A percentile compares a stretch with the other conserved stretches of the same genome.
Conservation (phyloP, 1,139 yeast species). For the Pichia sp. region DNA sequence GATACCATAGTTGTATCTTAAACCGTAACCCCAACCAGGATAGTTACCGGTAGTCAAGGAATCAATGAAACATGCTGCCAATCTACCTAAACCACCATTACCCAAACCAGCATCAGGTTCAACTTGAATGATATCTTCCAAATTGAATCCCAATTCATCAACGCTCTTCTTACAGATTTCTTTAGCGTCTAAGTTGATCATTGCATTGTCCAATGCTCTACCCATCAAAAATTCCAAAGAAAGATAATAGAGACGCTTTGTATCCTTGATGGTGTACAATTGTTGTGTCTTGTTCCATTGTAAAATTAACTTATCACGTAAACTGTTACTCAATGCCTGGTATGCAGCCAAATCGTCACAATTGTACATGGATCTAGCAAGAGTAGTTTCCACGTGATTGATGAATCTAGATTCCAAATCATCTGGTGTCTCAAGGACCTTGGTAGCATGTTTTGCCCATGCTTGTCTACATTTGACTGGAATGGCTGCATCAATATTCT, state of each 20-base stretch:
- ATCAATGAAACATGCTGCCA: conserved; percentile 93
- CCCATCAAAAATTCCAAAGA: conserved; percentile 93
- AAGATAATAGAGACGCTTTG: conserved; percentile 80
- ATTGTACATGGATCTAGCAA: conserved; percentile 85
- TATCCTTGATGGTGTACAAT: conserved; percentile 74
- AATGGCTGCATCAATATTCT: conserved; percentile 72
- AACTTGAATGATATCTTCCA: conserved; percentile 78
- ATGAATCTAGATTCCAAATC: conserved; percentile 67
- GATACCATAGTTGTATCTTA: conserved; percentile 89
- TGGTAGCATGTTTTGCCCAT: conserved; percentile 63
- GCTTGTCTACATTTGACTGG: conserved; percentile 70
- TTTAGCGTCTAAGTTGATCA: conserved; percentile 60
- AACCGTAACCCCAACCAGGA: conserved; percentile 96
- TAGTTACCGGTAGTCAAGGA: conserved; percentile 80
- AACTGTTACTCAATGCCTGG: conserved; percentile 75
- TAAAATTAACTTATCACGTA: conserved; percentile 72
- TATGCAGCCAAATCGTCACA: conserved; percentile 92
- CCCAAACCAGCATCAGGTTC: conserved; percentile 96
- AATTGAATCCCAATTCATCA: conserved; percentile 72
- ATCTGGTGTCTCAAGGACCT: conserved; percentile 45
- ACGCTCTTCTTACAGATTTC: conserved; percentile 45
- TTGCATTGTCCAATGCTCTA: conserved; percentile 88
- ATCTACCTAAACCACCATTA: conserved; percentile 91
- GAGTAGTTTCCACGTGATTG: conserved; percentile 79
- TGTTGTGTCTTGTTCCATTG: conserved; percentile 96